Percentiles rank a stretch among this genome's conserved stretches.
phyloP scores from a whole-genome alignment of 2,329 filamentous ascomycete species.

The Venturia carpophila region DNA sequence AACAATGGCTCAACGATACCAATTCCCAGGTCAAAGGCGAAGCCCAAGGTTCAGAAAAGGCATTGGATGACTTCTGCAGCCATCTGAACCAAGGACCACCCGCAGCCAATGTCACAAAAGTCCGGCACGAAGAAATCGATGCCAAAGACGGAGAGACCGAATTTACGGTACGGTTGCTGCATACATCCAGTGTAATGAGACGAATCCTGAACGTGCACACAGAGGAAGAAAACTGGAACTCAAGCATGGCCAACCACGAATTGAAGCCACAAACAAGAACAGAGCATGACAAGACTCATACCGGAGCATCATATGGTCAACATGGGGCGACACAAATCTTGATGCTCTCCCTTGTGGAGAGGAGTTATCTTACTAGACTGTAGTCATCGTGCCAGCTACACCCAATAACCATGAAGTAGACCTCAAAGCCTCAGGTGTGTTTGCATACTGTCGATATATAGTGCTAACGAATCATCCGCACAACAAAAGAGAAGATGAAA shows the following conservation, averaged over 20 bases:
- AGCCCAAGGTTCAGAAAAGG: slow-evolving; percentile 64
- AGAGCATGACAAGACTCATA: not conserved
- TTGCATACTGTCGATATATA: no score
- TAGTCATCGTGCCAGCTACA: no score
- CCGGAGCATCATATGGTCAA: not conserved
- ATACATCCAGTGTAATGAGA: not conserved
- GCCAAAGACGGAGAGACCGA: slow-evolving; percentile 57
- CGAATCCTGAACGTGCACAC: not conserved
- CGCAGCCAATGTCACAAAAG: slow-evolving; percentile 62
- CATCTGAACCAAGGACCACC: slow-evolving; percentile 68
- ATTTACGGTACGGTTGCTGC: slow-evolving; percentile 39
- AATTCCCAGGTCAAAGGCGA: slow-evolving; percentile 71
- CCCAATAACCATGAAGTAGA: no score
- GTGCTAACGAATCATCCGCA: no score
- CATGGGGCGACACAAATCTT: not conserved
- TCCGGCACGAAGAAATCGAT: slow-evolving; percentile 62
- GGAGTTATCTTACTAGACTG: no score
- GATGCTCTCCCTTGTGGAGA: not conserved
- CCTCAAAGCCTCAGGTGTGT: no score
- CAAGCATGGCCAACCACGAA: not conserved
- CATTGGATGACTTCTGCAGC: slow-evolving; percentile 62
- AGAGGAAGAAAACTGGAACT: not conserved
- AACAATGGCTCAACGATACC: not conserved
- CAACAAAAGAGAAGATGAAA: no score
- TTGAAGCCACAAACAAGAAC: not conserved